Conservation (phyloP, 2,329 filamentous ascomycete species). For the Achaetomium macrosporum region DNA sequence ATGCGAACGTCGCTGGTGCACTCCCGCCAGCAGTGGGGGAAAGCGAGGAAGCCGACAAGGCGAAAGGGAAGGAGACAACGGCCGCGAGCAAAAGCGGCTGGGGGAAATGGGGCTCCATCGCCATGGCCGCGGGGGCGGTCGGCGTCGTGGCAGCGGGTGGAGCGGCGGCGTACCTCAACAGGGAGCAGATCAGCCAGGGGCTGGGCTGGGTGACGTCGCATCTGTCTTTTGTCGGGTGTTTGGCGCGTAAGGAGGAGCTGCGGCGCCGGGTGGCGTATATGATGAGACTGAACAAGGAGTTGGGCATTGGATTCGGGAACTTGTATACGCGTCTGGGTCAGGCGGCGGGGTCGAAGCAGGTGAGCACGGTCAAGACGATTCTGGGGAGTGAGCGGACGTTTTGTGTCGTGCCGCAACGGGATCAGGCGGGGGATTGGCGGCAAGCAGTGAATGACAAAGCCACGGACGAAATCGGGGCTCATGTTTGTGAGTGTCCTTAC, state of each 20-base stretch:
- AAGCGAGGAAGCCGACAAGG: conserved; percentile 27
- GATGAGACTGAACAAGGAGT: conserved; percentile 56
- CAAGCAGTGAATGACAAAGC: conserved; percentile 73
- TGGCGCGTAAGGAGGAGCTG: conserved; percentile 78
- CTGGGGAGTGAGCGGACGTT: conserved; percentile 75
- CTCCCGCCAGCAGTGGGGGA: conserved; percentile 30
- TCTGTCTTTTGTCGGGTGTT: conserved; percentile 86
- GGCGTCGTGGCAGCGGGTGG: conserved; percentile 76
- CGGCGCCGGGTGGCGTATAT: conserved; percentile 66
- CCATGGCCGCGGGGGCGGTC: conserved; percentile 79
- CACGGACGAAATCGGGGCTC: conserved; percentile 71
- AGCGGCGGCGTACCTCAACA: conserved; percentile 79
- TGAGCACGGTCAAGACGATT: conserved; percentile 50
- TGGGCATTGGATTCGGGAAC: conserved; percentile 73
- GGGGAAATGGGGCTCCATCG: conserved; percentile 79
- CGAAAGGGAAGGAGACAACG: conserved; percentile 34
- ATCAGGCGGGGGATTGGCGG: conserved; percentile 53
- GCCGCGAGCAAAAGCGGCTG: conserved; percentile 42
- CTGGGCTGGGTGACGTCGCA: conserved; percentile 82
- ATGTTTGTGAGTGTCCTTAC: conserved; percentile 53
- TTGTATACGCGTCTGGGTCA: conserved; percentile 79
- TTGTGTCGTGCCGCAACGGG: conserved; percentile 67
- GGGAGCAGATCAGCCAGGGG: conserved; percentile 70
- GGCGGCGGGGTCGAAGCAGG: conserved; percentile 50
- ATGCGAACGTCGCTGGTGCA: conserved; percentile 32